Evolutionary conservation across 441 rosid genomes (phyloP), one percentile per base, ranked within the genome.

Genomic region (Adansonia grandidieri): DNA sequence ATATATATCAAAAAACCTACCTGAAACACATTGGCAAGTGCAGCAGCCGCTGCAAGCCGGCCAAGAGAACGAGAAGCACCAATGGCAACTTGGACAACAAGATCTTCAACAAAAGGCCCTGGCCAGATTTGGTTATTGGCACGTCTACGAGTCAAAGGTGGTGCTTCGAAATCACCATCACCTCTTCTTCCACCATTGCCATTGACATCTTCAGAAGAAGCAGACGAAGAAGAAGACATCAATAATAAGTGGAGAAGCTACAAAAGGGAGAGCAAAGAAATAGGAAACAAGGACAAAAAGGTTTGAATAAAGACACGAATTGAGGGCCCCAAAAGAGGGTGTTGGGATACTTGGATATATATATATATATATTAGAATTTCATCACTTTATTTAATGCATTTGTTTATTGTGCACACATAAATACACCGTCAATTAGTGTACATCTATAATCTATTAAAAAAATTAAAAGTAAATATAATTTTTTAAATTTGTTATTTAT

Each of bases 31-130:
- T 86, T 92, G 83, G 88, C 87, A 28, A 96, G 83, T 20, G 95
- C 92, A 4, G 88, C 86, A 42, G 97, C 98, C 0, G 91, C 98
- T 13, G 90, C 86, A 17, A 90, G 97, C 17, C 91, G 93, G 4
- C 98, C 95, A 14, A 14, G 1, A 0, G 88, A 72, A 73, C 85
- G 86, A 71, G 91, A 80, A 73, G 92, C 95, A 37, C 89, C 89
- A 53, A 80, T 76, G 79, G 98, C 99, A 17, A 91, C 97, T 58
- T 89, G 97, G 64, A 84, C 76, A 24, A 96, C 97, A 22, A 96
- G 93, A 45, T 94, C 92, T 82, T 96, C 99, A 20, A 96, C 83
- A 66, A 96, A 91, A 70, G 92, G 98, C 74, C 93, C 99, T 0
- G 99, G 99, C 99, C 99, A 96, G 5, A 91, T 89, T 32, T 94